Base-by-base conservation (phyloP, 1,139 yeast genomes). In the Pichia inconspicua region DNA sequence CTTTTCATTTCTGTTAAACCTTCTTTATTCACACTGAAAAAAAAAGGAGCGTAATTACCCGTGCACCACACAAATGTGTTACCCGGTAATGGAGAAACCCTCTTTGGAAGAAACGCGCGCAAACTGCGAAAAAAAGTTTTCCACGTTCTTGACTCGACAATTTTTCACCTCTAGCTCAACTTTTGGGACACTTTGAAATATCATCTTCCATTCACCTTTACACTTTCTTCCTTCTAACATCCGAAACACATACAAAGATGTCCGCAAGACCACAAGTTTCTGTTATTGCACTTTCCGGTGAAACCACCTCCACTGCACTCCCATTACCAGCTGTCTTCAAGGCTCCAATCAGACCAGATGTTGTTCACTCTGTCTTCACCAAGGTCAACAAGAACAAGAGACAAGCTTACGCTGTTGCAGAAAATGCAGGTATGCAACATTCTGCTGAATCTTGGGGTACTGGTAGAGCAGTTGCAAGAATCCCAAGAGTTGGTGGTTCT, bases 401-500 rank as follows among this genome's bases (percentile, higher is more conserved):
- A 80, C 98, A 92, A 81, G 97, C 98, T 74, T 92, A 92, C 84
- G 97, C 98, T 72, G 98, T 92, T 67, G 84, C 97, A 67, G 89
- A 83, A 73, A 87, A 88, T 78, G 98, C 98, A 68, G 98, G 98
- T 81, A 96, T 88, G 83, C 97, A 92, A 81, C 90, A 97, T 75
- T 92, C 98, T 61, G 98, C 98, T 73, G 97, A 89, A 78, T 92
- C 98, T 59, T 92, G 98, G 98, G 98, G 98, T 88, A 94, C 98
- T 67, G 98, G 98, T 84, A 90, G 98, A 82, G 98, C 98, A 78
- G 97, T 92, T 72, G 97, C 98, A 79, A 92, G 98, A 84, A 90
- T 92, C 75, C 98, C 98, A 81, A 90, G 98, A 84, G 97, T 92
- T 73, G 96, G 96, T 78, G 98, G 98, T 81, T 90, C 96, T 74